phyloP scores from a whole-genome alignment of 116 monocot species.

The Zostera marina region DNA sequence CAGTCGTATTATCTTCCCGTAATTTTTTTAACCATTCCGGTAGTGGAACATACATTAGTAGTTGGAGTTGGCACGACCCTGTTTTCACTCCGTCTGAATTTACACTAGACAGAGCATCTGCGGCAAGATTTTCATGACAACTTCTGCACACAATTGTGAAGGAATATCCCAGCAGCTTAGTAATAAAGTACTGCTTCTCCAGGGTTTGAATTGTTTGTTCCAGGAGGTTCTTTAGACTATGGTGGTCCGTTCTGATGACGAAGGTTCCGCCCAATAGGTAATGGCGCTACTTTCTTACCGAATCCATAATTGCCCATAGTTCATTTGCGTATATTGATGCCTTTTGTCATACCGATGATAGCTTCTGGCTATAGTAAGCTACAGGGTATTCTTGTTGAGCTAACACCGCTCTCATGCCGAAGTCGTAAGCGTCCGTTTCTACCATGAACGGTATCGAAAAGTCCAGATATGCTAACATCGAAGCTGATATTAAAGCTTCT shows the following conservation, averaged over 20 bases:
- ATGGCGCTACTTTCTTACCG: background rate
- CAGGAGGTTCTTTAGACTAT: background rate
- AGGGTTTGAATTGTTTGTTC: background rate
- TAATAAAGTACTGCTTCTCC: background rate
- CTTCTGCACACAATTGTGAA: too few relatives aligned
- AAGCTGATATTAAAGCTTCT: background rate
- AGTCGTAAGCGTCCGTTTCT: background rate
- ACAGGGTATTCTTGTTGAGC: background rate
- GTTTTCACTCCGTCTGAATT: too few relatives aligned
- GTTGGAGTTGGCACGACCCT: too few relatives aligned
- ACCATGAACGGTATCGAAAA: background rate
- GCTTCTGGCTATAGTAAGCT: background rate
- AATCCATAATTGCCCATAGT: background rate
- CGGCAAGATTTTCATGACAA: too few relatives aligned
- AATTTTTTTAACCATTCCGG: too few relatives aligned
- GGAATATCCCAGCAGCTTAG: too few relatives aligned
- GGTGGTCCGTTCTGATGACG: background rate
- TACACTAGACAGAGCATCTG: too few relatives aligned
- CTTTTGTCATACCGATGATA: accelerated
- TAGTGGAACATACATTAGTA: too few relatives aligned
- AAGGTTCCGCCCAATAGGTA: background rate
- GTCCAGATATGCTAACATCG: background rate
- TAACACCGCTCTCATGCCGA: background rate
- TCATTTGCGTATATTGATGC: background rate
- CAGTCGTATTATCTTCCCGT: too few relatives aligned